These are phyloP conservation scores for Russula brevipes DNA, from an alignment of 768 basidiomycete species.

Conservation along the genomic window DNA sequence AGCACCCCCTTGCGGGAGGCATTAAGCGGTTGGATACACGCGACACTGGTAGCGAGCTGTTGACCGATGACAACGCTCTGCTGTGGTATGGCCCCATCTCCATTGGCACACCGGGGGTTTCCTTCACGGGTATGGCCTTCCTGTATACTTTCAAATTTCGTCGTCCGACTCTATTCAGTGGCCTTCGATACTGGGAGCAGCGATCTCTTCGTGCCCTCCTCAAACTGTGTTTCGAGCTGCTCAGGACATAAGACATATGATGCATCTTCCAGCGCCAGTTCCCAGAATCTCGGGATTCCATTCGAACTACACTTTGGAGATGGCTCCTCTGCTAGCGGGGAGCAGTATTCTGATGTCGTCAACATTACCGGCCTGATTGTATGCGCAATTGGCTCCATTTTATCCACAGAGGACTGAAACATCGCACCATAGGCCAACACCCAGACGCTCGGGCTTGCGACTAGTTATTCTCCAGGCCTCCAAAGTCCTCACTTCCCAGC, in stretches of 20 bases:
- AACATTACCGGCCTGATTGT: background rate
- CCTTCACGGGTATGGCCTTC: no score
- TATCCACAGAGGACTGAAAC: no score
- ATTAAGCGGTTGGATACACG: no score
- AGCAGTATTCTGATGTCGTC: background rate
- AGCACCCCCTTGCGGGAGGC: background rate
- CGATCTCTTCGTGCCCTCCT: background rate
- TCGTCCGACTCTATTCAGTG: background rate
- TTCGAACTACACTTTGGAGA: background rate
- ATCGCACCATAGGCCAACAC: no score
- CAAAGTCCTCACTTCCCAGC: no score
- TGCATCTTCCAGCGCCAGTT: background rate
- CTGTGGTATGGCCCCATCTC: background rate
- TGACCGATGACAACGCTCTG: background rate
- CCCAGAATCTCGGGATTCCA: background rate
- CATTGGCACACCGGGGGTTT: background rate
- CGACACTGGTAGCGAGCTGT: background rate
- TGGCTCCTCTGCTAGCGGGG: background rate
- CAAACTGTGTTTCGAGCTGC: background rate
- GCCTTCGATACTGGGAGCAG: background rate
- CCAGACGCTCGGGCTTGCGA: no score
- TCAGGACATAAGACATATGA: background rate
- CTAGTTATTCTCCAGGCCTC: no score
- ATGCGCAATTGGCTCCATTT: no score
- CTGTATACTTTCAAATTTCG: no score